A percentile compares a stretch with the other conserved stretches of the same genome.
These are phyloP conservation scores for Pichia nanzhaoensis DNA, from an alignment of 805 yeast genomes.

Conservation along the genomic window DNA sequence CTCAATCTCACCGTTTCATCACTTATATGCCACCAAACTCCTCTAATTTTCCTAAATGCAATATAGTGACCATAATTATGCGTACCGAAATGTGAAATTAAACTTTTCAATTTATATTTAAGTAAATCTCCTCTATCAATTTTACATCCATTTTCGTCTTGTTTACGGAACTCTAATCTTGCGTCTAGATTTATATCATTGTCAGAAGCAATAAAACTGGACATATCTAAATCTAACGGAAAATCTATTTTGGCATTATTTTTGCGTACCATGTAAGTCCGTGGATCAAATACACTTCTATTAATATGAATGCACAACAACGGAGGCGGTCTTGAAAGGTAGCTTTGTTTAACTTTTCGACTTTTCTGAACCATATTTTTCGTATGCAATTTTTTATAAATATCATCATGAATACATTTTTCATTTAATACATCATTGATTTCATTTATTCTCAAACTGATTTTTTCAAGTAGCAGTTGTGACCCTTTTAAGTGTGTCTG, in stretches of 20 bases:
- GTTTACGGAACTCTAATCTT: constrained; percentile 62
- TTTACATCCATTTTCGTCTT: constrained; percentile 33
- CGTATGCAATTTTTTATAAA: constrained; percentile 65
- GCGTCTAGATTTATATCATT: constrained; percentile 75
- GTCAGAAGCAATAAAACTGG: constrained; percentile 63
- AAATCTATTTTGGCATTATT: constrained; percentile 78
- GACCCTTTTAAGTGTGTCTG: constrained; percentile 6
- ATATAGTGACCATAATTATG: constrained; percentile 98
- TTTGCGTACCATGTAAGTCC: constrained; percentile 75
- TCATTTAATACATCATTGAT: constrained; percentile 50
- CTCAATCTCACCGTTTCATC: constrained; percentile 84
- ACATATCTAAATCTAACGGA: constrained; percentile 61
- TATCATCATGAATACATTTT: constrained; percentile 73
- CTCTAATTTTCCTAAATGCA: constrained; percentile 73
- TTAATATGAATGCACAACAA: constrained; percentile 81
- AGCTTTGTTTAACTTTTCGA: constrained; percentile 77
- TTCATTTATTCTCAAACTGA: constrained; percentile 40
- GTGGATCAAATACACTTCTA: constrained; percentile 87
- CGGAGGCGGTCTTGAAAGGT: constrained; percentile 76
- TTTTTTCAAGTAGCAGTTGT: constrained; percentile 25
- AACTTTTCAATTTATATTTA: constrained; percentile 71
- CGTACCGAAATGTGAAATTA: constrained; percentile 88
- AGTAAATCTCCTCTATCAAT: constrained; percentile 20
- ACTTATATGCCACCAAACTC: constrained; percentile 92
- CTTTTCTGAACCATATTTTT: constrained; percentile 68